Conservation (phyloP, 2,329 filamentous ascomycete species). For the Macroventuria anomochaeta region DNA sequence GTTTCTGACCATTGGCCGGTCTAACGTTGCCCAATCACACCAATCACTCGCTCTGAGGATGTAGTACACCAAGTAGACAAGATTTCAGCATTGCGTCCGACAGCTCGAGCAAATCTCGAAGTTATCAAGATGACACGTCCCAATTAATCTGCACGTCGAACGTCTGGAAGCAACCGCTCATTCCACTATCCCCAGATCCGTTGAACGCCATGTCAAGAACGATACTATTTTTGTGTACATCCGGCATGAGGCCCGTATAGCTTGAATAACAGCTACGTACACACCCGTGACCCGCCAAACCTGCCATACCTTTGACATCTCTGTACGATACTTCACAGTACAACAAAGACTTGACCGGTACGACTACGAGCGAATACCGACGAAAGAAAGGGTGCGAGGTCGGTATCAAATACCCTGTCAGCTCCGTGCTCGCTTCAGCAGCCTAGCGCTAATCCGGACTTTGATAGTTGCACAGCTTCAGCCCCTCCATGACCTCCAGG, state of each 20-base stretch:
- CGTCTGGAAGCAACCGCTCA: neutral
- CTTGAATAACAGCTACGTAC: neutral
- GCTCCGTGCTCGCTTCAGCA: slow-evolving; percentile 32
- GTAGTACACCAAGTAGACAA: neutral
- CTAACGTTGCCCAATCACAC: neutral
- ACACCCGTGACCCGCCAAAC: neutral
- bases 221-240: neutral
- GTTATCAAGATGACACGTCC: neutral
- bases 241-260: neutral
- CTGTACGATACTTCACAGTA: neutral
- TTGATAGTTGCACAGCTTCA: slow-evolving; percentile 43
- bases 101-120: neutral
- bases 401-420: slow-evolving; percentile 30
- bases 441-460: slow-evolving; percentile 42
- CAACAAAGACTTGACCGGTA: neutral
- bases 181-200: neutral
- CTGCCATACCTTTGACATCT: neutral
- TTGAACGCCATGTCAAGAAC: neutral
- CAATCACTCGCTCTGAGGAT: slow-evolving; percentile 8
- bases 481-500: slow-evolving; percentile 37
- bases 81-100: neutral
- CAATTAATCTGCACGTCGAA: neutral
- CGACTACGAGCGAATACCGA: neutral
- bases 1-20: neutral
- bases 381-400: slow-evolving; percentile 19